Evolutionary conservation across 2,329 filamentous ascomycete species (phyloP), one percentile per base, ranked within the genome.

Genomic region (Thermothelomyces thermophilus): DNA sequence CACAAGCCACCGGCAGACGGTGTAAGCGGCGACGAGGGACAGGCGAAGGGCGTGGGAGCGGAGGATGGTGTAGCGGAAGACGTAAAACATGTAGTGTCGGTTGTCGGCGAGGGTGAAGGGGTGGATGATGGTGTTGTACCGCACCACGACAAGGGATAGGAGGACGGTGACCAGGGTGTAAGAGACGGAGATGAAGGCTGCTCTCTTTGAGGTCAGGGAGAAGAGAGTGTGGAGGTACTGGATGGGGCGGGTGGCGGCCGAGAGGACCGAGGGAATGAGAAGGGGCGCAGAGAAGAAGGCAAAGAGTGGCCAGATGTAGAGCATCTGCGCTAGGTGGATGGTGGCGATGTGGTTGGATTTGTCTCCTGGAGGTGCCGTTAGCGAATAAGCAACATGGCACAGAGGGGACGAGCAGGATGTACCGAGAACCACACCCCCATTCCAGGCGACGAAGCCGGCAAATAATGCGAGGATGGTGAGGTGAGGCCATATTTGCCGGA

Each of bases 71-170:
- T 90, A 82, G 1, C 90, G 83, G 73, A 98, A 98, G 53, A 95
- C 74, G 70, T 98, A 98, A 68, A 98, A 98, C 66, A 95, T 85
- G 71, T 95, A 98, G 66, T 98, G 93, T 2, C 93, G 77, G 67
- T 98, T 98, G 67, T 98, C 93, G 30, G 93, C 93, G 1, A 97
- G 77, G 0, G 90, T 95, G 65, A 97, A 98, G 0, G 93, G 91
- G 63, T 98, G 93, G 37, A 97, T 80, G 55, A 95, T 85, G 30
- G 93, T 98, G 74, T 96, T 97, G 74, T 79, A 85, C 55, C 80
- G 79, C 20, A 96, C 82, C 17, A 82, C 65, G 11, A 64, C 58
- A 2, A 71, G 40, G 0, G 74, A 73, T 7, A 68, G 49, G 6
- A 62, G 48, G 0, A 73, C 41, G 2, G 70, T 69, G 1, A 57